These are phyloP conservation scores for Termitomyces sp. DNA, from an alignment of 768 basidiomycete genomes.

Conservation along the genomic window DNA sequence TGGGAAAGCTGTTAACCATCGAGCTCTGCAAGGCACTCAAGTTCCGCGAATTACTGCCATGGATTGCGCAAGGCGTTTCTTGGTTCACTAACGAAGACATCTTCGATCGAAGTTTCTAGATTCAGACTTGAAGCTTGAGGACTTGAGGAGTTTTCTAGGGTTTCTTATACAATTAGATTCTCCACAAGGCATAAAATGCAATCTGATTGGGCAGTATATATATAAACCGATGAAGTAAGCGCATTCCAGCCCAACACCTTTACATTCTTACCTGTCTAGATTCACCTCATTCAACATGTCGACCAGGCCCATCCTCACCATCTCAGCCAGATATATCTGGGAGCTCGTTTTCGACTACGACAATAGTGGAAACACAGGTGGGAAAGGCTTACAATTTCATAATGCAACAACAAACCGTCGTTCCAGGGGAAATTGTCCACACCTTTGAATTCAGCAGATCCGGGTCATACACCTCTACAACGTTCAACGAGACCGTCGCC, in stretches of 20 bases:
- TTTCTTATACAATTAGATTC: no score
- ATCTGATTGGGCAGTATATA: neutral
- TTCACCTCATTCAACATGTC: neutral
- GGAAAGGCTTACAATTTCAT: neutral
- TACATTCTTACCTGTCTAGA: neutral
- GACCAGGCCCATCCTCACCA: neutral
- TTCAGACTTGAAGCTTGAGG: no score
- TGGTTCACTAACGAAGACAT: no score
- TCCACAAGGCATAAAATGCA: neutral
- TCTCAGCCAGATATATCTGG: neutral
- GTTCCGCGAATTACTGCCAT: no score
- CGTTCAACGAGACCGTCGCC: neutral
- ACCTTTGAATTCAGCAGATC: neutral
- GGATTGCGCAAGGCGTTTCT: no score
- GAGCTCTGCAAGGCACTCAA: no score
- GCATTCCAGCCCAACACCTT: neutral
- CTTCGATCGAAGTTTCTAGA: no score
- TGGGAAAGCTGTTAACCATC: no score
- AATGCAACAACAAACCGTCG: neutral
- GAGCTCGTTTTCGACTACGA: constrained; percentile 1
- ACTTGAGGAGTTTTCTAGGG: no score
- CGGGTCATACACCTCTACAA: neutral
- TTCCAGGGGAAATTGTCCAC: neutral
- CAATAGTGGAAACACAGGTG: neutral
- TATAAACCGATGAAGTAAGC: neutral